Conservation (phyloP, 306 rosid species). For the Oemleria cerasiformis region DNA sequence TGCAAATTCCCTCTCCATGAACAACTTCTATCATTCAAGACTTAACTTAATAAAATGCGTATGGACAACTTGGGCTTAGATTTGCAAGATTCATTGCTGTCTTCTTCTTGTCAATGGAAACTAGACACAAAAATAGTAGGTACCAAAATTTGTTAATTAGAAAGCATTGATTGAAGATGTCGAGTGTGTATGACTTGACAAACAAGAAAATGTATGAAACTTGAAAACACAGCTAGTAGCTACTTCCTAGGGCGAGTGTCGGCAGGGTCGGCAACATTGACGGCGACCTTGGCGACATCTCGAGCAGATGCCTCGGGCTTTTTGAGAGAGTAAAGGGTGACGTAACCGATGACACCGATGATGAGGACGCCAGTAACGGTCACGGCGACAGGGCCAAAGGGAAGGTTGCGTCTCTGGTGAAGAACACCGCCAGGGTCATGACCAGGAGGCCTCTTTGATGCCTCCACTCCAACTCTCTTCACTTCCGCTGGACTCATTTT, state of each 20-base stretch:
- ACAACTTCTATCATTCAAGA: no score
- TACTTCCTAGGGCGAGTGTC: constrained; percentile 59
- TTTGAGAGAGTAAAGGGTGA: constrained; percentile 46
- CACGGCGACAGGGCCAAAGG: constrained; percentile 36
- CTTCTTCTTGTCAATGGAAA: no score
- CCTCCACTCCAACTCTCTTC: constrained; percentile 62
- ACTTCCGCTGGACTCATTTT: constrained; percentile 55
- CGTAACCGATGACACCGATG: constrained; percentile 40
- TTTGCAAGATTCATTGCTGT: no score
- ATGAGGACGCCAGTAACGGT: constrained; percentile 42
- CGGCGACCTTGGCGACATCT: constrained; percentile 63
- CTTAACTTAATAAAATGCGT: no score
- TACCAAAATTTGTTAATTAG: no score
- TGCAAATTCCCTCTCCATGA: no score
- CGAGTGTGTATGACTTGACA: no score
- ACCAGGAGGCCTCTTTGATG: constrained; percentile 63
- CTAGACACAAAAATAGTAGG: no score
- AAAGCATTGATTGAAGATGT: no score
- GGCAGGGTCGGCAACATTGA: constrained; percentile 42
- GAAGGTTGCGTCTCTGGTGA: constrained; percentile 64
- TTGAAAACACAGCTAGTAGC: not conserved
- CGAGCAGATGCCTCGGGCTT: constrained; percentile 65
- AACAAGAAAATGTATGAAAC: not conserved
- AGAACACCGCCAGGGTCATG: constrained; percentile 47
- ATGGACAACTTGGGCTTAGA: no score